These are phyloP conservation scores for Microdochium nivale DNA, from an alignment of 2,329 filamentous ascomycete species.

Conservation along the genomic window DNA sequence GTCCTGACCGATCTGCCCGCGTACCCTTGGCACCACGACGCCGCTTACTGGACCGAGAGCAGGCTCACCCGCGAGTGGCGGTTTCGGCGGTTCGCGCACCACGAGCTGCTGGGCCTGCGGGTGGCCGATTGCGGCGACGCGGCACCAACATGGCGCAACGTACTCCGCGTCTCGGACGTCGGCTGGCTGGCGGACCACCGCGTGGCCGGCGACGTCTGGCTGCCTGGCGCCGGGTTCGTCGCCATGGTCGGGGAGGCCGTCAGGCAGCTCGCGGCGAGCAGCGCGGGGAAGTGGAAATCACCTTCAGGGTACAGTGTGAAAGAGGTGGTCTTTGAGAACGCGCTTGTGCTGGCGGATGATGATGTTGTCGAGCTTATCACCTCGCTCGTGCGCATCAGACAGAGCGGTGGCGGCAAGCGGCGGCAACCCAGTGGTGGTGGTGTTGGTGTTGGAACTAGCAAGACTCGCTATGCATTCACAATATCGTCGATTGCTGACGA, in stretches of 20 bases:
- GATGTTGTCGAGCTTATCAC: too few species aligned
- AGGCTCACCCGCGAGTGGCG: constrained; percentile 15
- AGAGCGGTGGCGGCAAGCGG: too few species aligned
- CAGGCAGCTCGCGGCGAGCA: constrained; percentile 12
- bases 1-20: neutral
- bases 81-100: constrained; percentile 8
- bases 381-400: too few species aligned
- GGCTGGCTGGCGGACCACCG: constrained; percentile 7
- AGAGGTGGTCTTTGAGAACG: too few species aligned
- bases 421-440: too few species aligned
- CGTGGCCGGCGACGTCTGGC: constrained; percentile 6
- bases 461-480: too few species aligned
- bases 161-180: constrained; percentile 5
- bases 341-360: too few species aligned
- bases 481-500: too few species aligned
- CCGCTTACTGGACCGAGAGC: constrained; percentile 10
- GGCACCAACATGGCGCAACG: constrained; percentile 5
- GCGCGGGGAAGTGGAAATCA: too few species aligned
- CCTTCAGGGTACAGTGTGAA: too few species aligned
- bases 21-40: neutral
- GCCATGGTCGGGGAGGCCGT: constrained; percentile 27
- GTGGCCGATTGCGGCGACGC: constrained; percentile 1
- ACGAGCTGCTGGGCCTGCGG: constrained; percentile 12
- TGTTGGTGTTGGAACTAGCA: too few species aligned
- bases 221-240: constrained; percentile 25